Evolutionary conservation across 2,329 filamentous ascomycete species (phyloP), one percentile per base, ranked within the genome.

Genomic region (Colletotrichum sp.): DNA sequence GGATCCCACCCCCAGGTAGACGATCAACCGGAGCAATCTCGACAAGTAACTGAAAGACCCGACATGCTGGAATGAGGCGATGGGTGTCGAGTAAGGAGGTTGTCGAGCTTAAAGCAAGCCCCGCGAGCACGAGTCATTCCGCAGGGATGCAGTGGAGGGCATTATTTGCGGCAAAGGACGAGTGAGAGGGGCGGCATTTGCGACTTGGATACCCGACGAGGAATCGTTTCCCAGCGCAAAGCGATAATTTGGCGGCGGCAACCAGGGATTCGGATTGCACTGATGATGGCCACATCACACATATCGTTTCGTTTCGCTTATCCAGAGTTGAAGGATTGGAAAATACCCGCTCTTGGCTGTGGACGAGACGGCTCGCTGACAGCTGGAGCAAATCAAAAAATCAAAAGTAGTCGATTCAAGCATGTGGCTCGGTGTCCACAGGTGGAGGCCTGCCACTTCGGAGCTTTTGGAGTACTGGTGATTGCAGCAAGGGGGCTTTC

Each of bases 1-100:
- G 83, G 96, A 98, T 70, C 89, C 92, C 34, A 90, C 85, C 48
- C 84, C 84, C 57, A 81, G 84, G 62, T 84, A 84, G 80, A 81
- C 8, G 62, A 16, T 24, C 59, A 44, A 16, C 30, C 28, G 28
- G 34, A 48, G 16, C 24, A 15, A 32, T 18, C 18, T 22, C 36
- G 59, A 15, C 22, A 36, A 30, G 12, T 22, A 6, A 15, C 16
- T 13, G 28, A 39, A 44, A 24, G 62, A 39, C 22, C 34, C 62
- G 32, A 16, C 32, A 64, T 34, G 62, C 62, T 64, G 28, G 22
- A 32, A 39, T 62, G 30, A 48, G 15, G 22, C 34, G 15, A 44
- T 48, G 22, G 32, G 16, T 22, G 62, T 39, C 62, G 26, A 57
- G 65, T 68, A 26, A 55, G n/a, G 30, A 24, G 32, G n/a, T 44